Evolutionary conservation across 352 stramenopile species (phyloP), one percentile per base, ranked within the genome.

Genomic region (Globisporangium echinulatum): DNA sequence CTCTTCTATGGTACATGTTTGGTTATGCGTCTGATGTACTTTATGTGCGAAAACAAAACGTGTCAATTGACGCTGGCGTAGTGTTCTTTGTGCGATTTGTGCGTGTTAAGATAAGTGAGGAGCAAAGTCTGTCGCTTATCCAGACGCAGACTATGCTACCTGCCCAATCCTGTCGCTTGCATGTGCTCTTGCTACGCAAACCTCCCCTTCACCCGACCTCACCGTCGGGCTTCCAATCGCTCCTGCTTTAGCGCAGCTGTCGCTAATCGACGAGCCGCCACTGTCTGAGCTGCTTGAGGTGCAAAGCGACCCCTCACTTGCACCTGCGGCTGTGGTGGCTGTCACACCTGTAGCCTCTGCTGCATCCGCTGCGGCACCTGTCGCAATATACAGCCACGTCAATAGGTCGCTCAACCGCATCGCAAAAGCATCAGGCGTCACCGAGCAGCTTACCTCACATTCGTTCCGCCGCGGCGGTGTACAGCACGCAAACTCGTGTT

Each of bases 111-210:
- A 44, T 2, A 44, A 44, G 40, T 44, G 40, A 44, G 40, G 40
- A 44, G 10, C 40, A 44, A 44, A 2, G 40, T 7, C 40, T 44
- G 40, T 44, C 40, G 40, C 40, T 44, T 44, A 44, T 44, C 40
- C 40, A 3, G 1, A 44, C 71, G n/a, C 61, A 88, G 52, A 85
- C 81, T 0, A 67, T 90, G 36, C 77, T 78, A 52, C 47, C 7
- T 52, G 47, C 47, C 47, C 47, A 17, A 5, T 25, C 19, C 1
- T n/a, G n/a, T n/a, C n/a, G n/a, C n/a, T n/a, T n/a, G n/a, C n/a
- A n/a, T n/a, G n/a, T n/a, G n/a, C n/a, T n/a, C n/a, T n/a, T n/a
- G n/a, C n/a, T n/a, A 25, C 19, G 19, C 19, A 25, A 25, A 25
- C 19, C 19, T 25, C 1, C 1, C 7, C 47, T 2, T 52, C 47